Evolutionary conservation across 495 filamentous ascomycete genomes (phyloP), one percentile per base, ranked within the genome.

Genomic region (Trichoderma asperelloides): DNA sequence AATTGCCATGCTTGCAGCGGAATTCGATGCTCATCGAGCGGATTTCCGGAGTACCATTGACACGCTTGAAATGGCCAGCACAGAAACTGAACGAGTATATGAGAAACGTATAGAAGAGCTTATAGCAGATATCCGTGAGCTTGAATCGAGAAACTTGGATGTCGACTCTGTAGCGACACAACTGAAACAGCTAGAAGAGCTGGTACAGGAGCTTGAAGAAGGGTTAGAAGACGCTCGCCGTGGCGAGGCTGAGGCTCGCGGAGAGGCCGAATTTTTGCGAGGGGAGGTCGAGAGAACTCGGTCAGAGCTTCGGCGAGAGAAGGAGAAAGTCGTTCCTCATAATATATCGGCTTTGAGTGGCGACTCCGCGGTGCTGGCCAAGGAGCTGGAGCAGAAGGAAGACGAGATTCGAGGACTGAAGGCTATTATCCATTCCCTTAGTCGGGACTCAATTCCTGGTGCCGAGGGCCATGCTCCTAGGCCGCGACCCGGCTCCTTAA

Each of bases 31-130:
- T 13, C 95, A 99, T 74, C 86, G 95, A 40, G 95, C 94, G 11
- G 95, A 99, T 75, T 99, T 99, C 76, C 82, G 95, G 67, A 96
- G 90, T 74, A 99, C 95, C 21, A 92, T 99, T 63, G 95, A 99
- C 78, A 96, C 93, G 1, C 81, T 99, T 45, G 95, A 99, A 78
- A 87, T 97, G 78, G 96, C 95, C 9, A 96, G 93, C 71, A 91
- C 93, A 0, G 95, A 99, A 77, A 99, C 95, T 8, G 94, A 97
- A 76, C 85, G 95, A n/a, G 93, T 98, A 8, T 98, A 99, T 71
- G 96, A 98, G 74, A 91, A 91, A 73, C 87, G 88, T 69, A 88
- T 97, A 9, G 90, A 93, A 70, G 93, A 97, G 72, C 79, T 99
- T n/a, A 82, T 92, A 79, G 84, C 90, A 68, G 91, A 97, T 69